Conservation (phyloP, 345 rosid species). For the Arabidopsis arenosa region DNA sequence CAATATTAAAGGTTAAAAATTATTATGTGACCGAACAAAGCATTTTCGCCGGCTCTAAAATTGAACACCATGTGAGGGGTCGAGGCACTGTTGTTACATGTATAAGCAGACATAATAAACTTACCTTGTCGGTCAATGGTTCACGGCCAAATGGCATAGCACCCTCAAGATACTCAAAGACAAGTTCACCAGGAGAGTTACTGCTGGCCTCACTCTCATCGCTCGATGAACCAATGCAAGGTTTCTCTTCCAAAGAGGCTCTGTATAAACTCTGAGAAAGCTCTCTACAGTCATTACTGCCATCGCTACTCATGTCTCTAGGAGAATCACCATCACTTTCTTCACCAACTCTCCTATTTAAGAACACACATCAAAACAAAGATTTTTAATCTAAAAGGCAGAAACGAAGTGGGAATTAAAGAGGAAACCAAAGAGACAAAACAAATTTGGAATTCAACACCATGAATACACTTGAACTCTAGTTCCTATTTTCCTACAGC, state of each 20-base stretch:
- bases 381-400: not conserved
- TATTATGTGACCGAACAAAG: slow-evolving; percentile 11
- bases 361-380: slow-evolving; percentile 22
- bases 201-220: slow-evolving; percentile 67
- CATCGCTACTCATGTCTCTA: slow-evolving; percentile 60
- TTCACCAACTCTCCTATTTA: slow-evolving; percentile 50
- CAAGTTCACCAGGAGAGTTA: slow-evolving; percentile 55
- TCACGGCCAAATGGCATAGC: slow-evolving; percentile 78
- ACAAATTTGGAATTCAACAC: not conserved
- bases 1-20: not conserved
- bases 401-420: not conserved
- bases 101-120: slow-evolving; percentile 16
- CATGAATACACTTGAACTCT: not conserved
- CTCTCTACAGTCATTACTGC: slow-evolving; percentile 56
- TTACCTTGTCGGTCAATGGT: slow-evolving; percentile 85
- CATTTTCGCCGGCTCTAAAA: not conserved
- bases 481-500: not conserved
- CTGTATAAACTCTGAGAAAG: slow-evolving; percentile 53
- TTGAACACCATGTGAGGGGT: not conserved
- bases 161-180: slow-evolving; percentile 75
- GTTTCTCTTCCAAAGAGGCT: slow-evolving; percentile 58
- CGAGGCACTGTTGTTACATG: not conserved
- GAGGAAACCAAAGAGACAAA: not conserved
- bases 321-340: slow-evolving; percentile 65
- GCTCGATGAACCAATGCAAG: slow-evolving; percentile 58